Conservation (phyloP, 176 grass and related monocot genomes). For the Melocanna baccifera region DNA sequence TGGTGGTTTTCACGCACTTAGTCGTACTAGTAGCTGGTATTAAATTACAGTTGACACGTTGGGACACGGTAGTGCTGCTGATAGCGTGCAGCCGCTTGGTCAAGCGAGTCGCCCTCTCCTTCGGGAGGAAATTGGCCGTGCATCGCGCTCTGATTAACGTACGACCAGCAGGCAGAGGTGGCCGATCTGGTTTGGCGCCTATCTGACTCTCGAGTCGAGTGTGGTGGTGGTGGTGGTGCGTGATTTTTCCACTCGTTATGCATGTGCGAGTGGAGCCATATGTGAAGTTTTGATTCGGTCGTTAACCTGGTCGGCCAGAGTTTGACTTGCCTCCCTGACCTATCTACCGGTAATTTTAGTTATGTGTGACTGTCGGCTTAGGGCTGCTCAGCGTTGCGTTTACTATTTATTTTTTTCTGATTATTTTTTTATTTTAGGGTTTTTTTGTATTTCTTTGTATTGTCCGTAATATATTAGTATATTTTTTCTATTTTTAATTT, state of each 20-base stretch:
- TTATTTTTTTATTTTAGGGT: no score
- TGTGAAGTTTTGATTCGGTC: background rate
- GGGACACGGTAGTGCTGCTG: background rate
- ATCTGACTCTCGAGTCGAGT: background rate
- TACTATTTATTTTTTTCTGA: no score
- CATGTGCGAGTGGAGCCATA: background rate
- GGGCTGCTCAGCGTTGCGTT: no score
- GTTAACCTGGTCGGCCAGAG: background rate
- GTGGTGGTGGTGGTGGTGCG: background rate
- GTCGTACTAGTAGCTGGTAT: no score
- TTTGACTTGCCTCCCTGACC: background rate
- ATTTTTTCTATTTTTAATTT: no score
- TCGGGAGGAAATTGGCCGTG: conserved; percentile 15
- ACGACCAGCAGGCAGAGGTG: background rate
- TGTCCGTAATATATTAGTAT: no score
- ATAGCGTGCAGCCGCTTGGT: background rate
- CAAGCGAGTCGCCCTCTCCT: background rate
- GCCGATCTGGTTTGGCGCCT: background rate
- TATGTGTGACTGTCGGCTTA: conserved; percentile 2
- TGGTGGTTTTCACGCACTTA: background rate
- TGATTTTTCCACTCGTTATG: background rate
- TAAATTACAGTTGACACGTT: background rate
- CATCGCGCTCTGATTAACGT: conserved; percentile 13
- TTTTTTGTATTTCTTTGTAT: no score
- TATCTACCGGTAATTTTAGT: conserved; percentile 11